Conservation (phyloP, 768 basidiomycete genomes). For the Trametes sanguinea region DNA sequence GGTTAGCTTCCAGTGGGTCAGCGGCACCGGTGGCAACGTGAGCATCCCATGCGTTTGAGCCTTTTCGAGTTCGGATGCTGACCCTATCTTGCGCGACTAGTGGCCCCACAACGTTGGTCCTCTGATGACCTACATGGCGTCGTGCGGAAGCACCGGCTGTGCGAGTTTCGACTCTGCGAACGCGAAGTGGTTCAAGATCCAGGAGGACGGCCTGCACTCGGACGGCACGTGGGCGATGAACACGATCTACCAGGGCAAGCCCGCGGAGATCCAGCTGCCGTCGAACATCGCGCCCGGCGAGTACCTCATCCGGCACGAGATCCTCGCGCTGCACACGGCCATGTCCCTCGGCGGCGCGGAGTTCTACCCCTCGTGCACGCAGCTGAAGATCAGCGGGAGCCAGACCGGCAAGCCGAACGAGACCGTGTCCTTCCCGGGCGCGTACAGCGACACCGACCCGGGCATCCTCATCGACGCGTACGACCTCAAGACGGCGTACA, state of each 20-base stretch:
- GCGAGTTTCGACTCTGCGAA: slow-evolving; percentile 58
- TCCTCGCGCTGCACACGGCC: slow-evolving; percentile 35
- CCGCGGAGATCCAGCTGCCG: slow-evolving; percentile 4
- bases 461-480: slow-evolving; percentile 56
- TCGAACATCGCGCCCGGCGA: slow-evolving; percentile 60
- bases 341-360: slow-evolving; percentile 56
- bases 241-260: slow-evolving; percentile 23
- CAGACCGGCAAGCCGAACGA: slow-evolving; percentile 52
- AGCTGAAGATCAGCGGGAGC: slow-evolving; percentile 55
- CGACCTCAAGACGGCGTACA: slow-evolving; percentile 16
- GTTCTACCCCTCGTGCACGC: slow-evolving; percentile 72
- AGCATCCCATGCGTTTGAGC: not conserved
- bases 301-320: slow-evolving; percentile 76
- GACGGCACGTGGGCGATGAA: slow-evolving; percentile 34
- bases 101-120: slow-evolving; percentile 69
- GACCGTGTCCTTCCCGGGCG: slow-evolving; percentile 66
- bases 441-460: slow-evolving; percentile 68
- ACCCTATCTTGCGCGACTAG: slow-evolving; percentile 22
- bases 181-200: slow-evolving; percentile 74
- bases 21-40: slow-evolving; percentile 38
- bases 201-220: slow-evolving; percentile 31
- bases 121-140: slow-evolving; percentile 72
- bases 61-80: slow-evolving; percentile 24
- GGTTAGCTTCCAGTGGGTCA: slow-evolving; percentile 58
- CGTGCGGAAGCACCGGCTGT: slow-evolving; percentile 58